Percentiles rank a stretch among this genome's conserved stretches.
Conservation (phyloP, 257 asterid genomes). For the Agastache rugosa region DNA sequence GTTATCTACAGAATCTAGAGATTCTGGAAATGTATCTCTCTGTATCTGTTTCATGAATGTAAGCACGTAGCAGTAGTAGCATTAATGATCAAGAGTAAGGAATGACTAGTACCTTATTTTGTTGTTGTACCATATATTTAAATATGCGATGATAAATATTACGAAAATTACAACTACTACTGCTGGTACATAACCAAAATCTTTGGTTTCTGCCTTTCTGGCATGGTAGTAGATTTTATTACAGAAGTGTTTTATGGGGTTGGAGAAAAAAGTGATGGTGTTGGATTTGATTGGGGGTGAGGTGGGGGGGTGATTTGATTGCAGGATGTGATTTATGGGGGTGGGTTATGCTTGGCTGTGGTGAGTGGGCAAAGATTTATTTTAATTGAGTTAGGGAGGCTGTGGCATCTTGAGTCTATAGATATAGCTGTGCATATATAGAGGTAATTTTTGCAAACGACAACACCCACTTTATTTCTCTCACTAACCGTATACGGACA, state of each 20-base stretch:
- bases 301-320: slow-evolving; percentile 43
- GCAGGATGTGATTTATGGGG: slow-evolving; percentile 43
- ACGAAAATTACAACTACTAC: slow-evolving; percentile 28
- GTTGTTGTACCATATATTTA: slow-evolving; percentile 13
- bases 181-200: slow-evolving; percentile 31
- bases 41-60: slow-evolving; percentile 30
- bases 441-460: slow-evolving; percentile 33
- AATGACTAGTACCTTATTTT: slow-evolving; percentile 16
- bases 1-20: slow-evolving; percentile 42
- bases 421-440: slow-evolving; percentile 30
- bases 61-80: slow-evolving; percentile 38
- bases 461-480: slow-evolving; percentile 30
- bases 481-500: slow-evolving; percentile 17
- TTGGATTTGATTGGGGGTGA: slow-evolving; percentile 34
- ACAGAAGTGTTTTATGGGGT: slow-evolving; percentile 34
- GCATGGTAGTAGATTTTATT: slow-evolving; percentile 31
- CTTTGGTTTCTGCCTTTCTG: slow-evolving; percentile 35
- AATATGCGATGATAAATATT: slow-evolving; percentile 14
- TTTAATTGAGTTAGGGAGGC: slow-evolving; percentile 7
- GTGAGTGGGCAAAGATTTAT: background rate
- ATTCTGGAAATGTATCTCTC: slow-evolving; percentile 37
- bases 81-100: slow-evolving; percentile 41
- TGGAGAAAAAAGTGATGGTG: slow-evolving; percentile 34
- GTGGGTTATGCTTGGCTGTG: slow-evolving; percentile 32
- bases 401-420: slow-evolving; percentile 36